A percentile compares a stretch with the other conserved stretches of the same genome.
phyloP scores from a whole-genome alignment of 768 basidiomycete genomes.

The Tephrocybe sp. region DNA sequence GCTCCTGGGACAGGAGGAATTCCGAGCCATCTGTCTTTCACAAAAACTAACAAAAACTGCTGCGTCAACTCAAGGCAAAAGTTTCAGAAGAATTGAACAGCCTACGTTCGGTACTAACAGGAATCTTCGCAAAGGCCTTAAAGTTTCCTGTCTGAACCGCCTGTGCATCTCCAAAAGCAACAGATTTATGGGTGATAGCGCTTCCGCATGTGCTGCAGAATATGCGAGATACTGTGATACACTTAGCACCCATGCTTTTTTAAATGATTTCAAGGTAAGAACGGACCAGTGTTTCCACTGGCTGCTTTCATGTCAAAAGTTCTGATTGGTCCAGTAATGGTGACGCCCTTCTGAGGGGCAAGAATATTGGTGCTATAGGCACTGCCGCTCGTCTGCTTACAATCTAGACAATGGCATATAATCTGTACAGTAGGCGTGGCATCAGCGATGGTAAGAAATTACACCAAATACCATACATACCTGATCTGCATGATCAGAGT shows the following conservation, averaged over 20 bases:
- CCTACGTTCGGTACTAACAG: constrained; percentile 31
- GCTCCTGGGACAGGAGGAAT: constrained; percentile 22
- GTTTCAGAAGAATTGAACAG: neutral
- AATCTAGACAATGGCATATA: constrained; percentile 37
- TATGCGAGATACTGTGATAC: constrained; percentile 27
- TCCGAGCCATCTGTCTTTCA: constrained; percentile 32
- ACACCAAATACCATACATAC: constrained; percentile 10
- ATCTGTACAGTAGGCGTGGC: constrained; percentile 18
- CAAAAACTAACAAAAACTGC: constrained; percentile 25
- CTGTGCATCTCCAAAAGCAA: constrained; percentile 31
- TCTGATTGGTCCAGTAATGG: constrained; percentile 31
- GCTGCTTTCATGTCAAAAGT: constrained; percentile 25
- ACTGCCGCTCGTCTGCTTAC: constrained; percentile 35
- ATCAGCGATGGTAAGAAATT: neutral
- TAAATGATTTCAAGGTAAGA: neutral
- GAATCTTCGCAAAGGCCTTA: constrained; percentile 26
- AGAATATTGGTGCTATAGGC: constrained; percentile 38
- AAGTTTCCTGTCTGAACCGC: constrained; percentile 40
- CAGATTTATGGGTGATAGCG: constrained; percentile 33
- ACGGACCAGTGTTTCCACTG: constrained; percentile 33
- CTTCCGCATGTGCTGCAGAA: constrained; percentile 37
- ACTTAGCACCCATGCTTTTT: neutral
- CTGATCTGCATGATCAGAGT: constrained; percentile 26
- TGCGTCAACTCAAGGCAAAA: neutral
- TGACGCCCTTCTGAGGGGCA: constrained; percentile 29